phyloP scores from a whole-genome alignment of 306 rosid species.

The Hippophae gyantsensis region DNA sequence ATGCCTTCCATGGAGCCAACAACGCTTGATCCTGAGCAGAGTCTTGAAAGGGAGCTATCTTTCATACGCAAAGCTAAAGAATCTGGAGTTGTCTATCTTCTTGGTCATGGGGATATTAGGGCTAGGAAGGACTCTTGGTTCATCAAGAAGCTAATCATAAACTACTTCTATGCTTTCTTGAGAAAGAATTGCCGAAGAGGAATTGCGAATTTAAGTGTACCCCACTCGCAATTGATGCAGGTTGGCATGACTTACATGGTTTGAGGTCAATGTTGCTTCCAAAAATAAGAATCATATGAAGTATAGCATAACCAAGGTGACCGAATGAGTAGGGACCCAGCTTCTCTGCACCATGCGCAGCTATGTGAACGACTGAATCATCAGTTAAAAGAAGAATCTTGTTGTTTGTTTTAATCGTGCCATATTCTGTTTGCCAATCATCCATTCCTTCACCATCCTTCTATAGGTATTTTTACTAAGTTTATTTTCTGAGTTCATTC shows the following conservation, averaged over 20 bases:
- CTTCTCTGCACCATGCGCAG: not conserved
- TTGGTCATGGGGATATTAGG: slow-evolving; percentile 90
- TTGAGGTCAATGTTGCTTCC: slow-evolving; percentile 37
- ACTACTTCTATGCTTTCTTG: slow-evolving; percentile 82
- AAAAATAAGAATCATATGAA: not conserved
- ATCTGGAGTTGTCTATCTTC: slow-evolving; percentile 91
- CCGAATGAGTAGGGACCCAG: not conserved
- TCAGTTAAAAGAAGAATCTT: not conserved
- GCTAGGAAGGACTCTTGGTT: slow-evolving; percentile 95
- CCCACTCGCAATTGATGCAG: slow-evolving; percentile 89
- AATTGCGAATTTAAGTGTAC: slow-evolving; percentile 78
- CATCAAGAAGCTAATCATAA: slow-evolving; percentile 71
- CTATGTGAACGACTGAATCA: not conserved
- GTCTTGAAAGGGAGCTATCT: slow-evolving; percentile 83
- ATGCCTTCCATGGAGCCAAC: slow-evolving; percentile 34
- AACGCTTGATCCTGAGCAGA: slow-evolving; percentile 56
- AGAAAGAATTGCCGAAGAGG: slow-evolving; percentile 94
- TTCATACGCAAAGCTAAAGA: slow-evolving; percentile 87
- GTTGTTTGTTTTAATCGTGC: not conserved
- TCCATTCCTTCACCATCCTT: too few relatives aligned
- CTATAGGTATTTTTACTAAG: too few relatives aligned
- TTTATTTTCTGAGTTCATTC: too few relatives aligned
- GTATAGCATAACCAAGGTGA: not conserved
- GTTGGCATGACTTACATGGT: slow-evolving; percentile 99
- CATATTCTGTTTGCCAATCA: too few relatives aligned